Base-by-base conservation (phyloP, 192 early-diverging fungal genomes). In the Chytriomyces sp. region DNA sequence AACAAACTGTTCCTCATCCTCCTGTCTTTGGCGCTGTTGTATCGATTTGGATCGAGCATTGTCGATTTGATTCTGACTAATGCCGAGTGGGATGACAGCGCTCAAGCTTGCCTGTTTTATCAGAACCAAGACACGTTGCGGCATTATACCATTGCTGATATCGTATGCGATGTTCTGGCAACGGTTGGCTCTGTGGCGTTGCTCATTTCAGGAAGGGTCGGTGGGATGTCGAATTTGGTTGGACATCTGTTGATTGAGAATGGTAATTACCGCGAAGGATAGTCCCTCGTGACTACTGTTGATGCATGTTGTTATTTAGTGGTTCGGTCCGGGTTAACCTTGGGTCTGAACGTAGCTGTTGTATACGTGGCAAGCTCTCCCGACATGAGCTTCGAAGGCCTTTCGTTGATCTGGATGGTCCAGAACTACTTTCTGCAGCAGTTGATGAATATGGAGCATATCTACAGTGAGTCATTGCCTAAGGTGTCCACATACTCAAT, bases 111-210 rank as follows among this genome's bases (percentile, higher is more conserved):
- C 24, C 18, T 4, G 1, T 64, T 24, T 26, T 3, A 64, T 26
- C 26, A 64, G 1, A 64, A 64, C 62, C n/a, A 11, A 28, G 18
- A 11, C 4, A 64, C 62, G 1, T 18, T 18, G 24, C 26, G 18
- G 11, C 13, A 64, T 64, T 64, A 5, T 26, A 64, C 7, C n/a
- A 64, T 64, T 64, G 62, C 62, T 26, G 62, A 64, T 26, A 64
- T 64, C 26, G 3, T 26, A 3, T 64, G 62, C 62, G 62, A 64
- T 64, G 13, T 64, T 1, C n/a, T 64, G 10, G 62, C 62, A 10
- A 64, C 62, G 1, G 62, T 26, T 24, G 62, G 62, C 10, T 18
- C 62, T 64, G 62, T 64, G 2, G 26, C 62, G 24, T 24, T 6
- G 62, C 26, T 64, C 24, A 35, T 35, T 35, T 35, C 35, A 35